A percentile compares a stretch with the other conserved stretches of the same genome.
phyloP scores from a whole-genome alignment of 2,329 filamentous ascomycete species.

The Xylariomycetidae sp. region DNA sequence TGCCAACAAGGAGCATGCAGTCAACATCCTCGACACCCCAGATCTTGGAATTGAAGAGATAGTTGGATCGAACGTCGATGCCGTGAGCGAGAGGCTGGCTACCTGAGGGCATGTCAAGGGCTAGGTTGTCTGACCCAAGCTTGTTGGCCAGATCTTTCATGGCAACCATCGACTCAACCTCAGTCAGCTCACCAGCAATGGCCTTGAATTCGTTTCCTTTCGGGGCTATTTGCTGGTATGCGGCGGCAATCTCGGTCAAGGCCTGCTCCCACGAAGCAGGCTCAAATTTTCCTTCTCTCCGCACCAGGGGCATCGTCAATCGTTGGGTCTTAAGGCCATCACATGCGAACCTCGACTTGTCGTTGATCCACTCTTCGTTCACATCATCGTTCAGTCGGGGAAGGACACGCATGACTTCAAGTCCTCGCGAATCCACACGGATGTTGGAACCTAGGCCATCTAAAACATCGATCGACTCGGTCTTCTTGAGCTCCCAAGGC shows the following conservation, averaged over 20 bases:
- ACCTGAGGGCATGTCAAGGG: constrained; percentile 83
- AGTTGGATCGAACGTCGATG: constrained; percentile 89
- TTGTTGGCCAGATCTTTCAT: constrained; percentile 97
- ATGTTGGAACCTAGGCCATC: constrained; percentile 94
- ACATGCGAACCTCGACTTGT: constrained; percentile 94
- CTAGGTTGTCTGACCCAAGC: constrained; percentile 92
- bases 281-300: constrained; percentile 84
- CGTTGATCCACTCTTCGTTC: constrained; percentile 99
- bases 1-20: constrained; percentile 85
- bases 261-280: constrained; percentile 95
- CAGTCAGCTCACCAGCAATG: constrained; percentile 83
- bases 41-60: constrained; percentile 94
- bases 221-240: constrained; percentile 73
- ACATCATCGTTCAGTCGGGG: constrained; percentile 95
- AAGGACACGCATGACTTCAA: constrained; percentile 93
- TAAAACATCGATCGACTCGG: constrained; percentile 91
- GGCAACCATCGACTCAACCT: constrained; percentile 89
- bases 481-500: constrained; percentile 95
- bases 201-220: constrained; percentile 95
- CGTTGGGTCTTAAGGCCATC: constrained; percentile 96
- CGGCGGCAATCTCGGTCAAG: constrained; percentile 77
- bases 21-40: constrained; percentile 92
- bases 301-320: constrained; percentile 85
- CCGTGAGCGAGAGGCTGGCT: constrained; percentile 84
- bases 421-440: constrained; percentile 83